A percentile compares a stretch with the other conserved stretches of the same genome.
phyloP scores from a whole-genome alignment of 2,329 filamentous ascomycete genomes.

The Sclerotinia borealis region DNA sequence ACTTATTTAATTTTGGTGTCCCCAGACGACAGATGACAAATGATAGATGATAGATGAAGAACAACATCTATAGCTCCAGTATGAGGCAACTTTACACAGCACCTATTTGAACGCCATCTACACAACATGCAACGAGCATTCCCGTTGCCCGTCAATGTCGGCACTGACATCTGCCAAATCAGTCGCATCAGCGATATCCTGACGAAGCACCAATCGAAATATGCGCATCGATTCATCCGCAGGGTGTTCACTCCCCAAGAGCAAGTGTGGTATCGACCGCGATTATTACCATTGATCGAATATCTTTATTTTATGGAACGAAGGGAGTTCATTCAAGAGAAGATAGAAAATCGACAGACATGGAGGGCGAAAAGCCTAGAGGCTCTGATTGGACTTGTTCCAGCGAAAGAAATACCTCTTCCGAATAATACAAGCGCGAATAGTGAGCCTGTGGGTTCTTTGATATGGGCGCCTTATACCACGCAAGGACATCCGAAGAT shows the following conservation, averaged over 20 bases:
- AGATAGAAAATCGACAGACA: not conserved
- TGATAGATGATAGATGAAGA: not conserved
- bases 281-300: not conserved
- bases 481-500: not conserved
- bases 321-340: not conserved
- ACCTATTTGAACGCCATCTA: constrained; percentile 3
- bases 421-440: not conserved
- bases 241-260: constrained; percentile 15
- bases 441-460: not conserved
- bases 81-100: not conserved
- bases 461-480: not conserved
- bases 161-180: constrained; percentile 73
- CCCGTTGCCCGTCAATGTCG: constrained; percentile 61
- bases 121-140: constrained; percentile 40
- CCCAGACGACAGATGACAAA: too few species aligned
- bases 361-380: not conserved
- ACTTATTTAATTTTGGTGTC: too few species aligned
- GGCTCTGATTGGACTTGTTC: not conserved
- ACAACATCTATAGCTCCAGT: not conserved
- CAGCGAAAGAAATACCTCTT: not conserved
- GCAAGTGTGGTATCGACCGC: not conserved
- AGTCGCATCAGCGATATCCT: constrained; percentile 46
- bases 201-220: not conserved
- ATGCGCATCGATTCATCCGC: constrained; percentile 13
- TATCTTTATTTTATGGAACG: not conserved